phyloP scores from a whole-genome alignment of 2,329 filamentous ascomycete genomes.

The Trichoderma simmonsii region DNA sequence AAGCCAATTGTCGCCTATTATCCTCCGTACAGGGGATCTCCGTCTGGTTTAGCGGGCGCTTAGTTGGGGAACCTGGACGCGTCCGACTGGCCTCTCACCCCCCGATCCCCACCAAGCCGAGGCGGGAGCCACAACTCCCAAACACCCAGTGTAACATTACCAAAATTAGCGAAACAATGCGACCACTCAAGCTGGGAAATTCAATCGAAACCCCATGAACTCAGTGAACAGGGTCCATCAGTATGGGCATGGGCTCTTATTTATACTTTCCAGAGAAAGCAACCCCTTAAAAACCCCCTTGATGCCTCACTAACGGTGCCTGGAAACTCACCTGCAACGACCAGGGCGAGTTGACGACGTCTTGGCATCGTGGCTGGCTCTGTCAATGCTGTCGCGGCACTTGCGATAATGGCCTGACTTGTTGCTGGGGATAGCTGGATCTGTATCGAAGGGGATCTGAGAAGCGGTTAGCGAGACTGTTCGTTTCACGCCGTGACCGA shows the following conservation, averaged over 20 bases:
- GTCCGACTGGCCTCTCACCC: constrained; percentile 9
- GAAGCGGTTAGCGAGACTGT: background rate
- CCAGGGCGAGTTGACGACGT: background rate
- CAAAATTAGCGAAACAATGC: constrained; percentile 7
- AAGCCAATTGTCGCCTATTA: background rate
- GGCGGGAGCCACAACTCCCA: constrained; percentile 15
- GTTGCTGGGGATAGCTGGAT: background rate
- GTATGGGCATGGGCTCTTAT: background rate
- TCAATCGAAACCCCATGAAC: background rate
- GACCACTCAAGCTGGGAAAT: background rate
- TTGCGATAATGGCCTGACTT: constrained; percentile 13
- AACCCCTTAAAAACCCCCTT: background rate
- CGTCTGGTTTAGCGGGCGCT: constrained; percentile 1
- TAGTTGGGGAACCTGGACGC: background rate
- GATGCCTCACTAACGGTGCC: background rate
- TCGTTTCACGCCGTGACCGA: background rate
- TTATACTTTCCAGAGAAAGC: background rate
- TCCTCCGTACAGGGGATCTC: background rate
- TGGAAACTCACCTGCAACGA: constrained; percentile 15
- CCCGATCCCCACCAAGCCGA: background rate
- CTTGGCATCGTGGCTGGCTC: background rate
- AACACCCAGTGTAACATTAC: constrained; percentile 17
- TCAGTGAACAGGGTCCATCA: background rate
- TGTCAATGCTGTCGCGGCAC: background rate
- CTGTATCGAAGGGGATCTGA: constrained; percentile 5